Conservation (phyloP, 768 basidiomycete genomes). For the Suillus decipiens region DNA sequence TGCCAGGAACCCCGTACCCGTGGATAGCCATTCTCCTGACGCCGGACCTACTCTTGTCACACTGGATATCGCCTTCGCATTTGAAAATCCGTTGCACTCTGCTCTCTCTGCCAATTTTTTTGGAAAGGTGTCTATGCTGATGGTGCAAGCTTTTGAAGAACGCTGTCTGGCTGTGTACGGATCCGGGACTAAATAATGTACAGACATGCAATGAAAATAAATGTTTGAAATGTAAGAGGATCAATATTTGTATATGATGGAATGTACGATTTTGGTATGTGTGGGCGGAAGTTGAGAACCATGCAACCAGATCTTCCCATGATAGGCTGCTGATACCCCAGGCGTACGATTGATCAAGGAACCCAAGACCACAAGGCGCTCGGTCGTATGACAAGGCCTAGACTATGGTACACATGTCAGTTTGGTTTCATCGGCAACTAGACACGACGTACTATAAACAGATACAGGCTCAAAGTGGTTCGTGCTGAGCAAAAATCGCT, state of each 20-base stretch:
- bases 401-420: not conserved
- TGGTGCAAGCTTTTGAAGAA: conserved; percentile 92
- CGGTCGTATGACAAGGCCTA: not conserved
- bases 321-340: not conserved
- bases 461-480: not conserved
- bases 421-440: not conserved
- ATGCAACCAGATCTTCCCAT: not conserved
- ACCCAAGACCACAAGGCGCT: not conserved
- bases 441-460: not conserved
- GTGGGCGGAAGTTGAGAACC: not conserved
- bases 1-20: not conserved
- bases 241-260: too few species aligned
- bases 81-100: conserved; percentile 84
- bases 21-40: conserved; percentile 16
- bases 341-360: not conserved
- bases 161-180: conserved; percentile 79
- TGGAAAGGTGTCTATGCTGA: conserved; percentile 81
- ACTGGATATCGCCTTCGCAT: conserved; percentile 83
- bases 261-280: not conserved
- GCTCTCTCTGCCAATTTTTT: conserved; percentile 84
- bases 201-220: not conserved
- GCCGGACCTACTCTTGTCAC: conserved; percentile 74
- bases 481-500: not conserved
- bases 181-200: conserved; percentile 28
- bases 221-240: not conserved